Base-by-base conservation (phyloP, 371 early-diverging fungal genomes). In the Saksenaea vasiformis region DNA sequence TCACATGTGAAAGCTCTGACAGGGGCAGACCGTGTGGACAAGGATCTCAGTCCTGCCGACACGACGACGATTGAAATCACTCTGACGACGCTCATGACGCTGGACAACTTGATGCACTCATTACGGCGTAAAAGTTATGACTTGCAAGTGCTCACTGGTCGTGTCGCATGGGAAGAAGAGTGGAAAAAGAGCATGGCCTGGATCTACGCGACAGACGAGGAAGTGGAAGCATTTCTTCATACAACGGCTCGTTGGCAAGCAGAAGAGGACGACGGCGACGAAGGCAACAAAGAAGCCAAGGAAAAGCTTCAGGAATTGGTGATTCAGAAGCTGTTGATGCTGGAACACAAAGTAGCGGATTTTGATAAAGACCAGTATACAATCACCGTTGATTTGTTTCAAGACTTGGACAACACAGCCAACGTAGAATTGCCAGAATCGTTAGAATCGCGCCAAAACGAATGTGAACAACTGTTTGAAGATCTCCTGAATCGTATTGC, bases 61-160 rank as follows among this genome's bases (percentile, higher is more conserved):
- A 82, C 82, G 1, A 82, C 82, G 4, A 85, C 85, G 0, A 83
- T 85, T 55, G 82, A 81, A 62, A 80, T 83, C 41, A 82, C 82
- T 15, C 71, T 85, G 15, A 73, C 79, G 14, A 82, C 85, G 0
- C 64, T 85, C 9, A 76, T 59, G 58, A 72, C 76, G 2, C 66
- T 85, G n/a, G 85, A 85, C 53, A 64, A 71, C 17, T 58, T 85
- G 22, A 73, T 79, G 68, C 73, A 78, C 59, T 44, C 74, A 8
- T 47, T 82, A 8, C 68, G 76, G 58, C 63, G 69, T 22, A 66
- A 73, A 39, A 62, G 70, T 9, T 72, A 85, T 38, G 75, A 77
- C n/a, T 65, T 81, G 5, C 73, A 76, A 35, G 66, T 83, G 47
- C 58, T 82, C 15, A 70, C 77, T 1, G 39, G 77, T 10, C 71